Evolutionary conservation across 306 rosid genomes (phyloP).

Genomic region (Cucurbita argyrosperma): DNA sequence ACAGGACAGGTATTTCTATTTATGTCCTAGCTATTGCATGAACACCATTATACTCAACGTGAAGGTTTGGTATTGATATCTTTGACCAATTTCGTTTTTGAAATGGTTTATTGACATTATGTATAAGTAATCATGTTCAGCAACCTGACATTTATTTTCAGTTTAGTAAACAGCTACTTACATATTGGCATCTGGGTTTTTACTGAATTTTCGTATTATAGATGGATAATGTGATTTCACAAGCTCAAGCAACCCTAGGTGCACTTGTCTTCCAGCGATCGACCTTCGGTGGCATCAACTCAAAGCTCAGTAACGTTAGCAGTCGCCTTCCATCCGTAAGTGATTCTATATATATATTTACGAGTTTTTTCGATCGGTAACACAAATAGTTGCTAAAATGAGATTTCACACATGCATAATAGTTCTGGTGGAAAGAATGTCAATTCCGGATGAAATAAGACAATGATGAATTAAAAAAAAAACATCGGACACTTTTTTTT

Average conservation of each 20-base stretch:
- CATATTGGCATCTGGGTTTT: not conserved
- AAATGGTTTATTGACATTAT: not conserved
- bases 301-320: conserved; percentile 80
- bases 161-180: not conserved
- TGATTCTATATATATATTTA: not conserved
- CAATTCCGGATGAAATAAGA: not conserved
- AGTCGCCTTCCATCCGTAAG: conserved; percentile 92
- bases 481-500: not conserved
- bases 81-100: not conserved
- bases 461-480: not conserved
- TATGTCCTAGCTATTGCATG: not conserved
- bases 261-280: conserved; percentile 84
- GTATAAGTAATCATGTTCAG: not conserved
- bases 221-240: conserved; percentile 86
- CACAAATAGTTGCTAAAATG: not conserved
- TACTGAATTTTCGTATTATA: conserved; percentile 9
- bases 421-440: not conserved
- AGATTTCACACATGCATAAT: not conserved
- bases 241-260: conserved; percentile 93
- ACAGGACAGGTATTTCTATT: conserved; percentile 60
- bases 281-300: conserved; percentile 85
- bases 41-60: not conserved
- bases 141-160: not conserved
- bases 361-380: not conserved
- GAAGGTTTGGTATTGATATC: not conserved